Evolutionary conservation across 2,329 filamentous ascomycete genomes (phyloP), one percentile per base, ranked within the genome.

Genomic region (Leptographium galeiforme): DNA sequence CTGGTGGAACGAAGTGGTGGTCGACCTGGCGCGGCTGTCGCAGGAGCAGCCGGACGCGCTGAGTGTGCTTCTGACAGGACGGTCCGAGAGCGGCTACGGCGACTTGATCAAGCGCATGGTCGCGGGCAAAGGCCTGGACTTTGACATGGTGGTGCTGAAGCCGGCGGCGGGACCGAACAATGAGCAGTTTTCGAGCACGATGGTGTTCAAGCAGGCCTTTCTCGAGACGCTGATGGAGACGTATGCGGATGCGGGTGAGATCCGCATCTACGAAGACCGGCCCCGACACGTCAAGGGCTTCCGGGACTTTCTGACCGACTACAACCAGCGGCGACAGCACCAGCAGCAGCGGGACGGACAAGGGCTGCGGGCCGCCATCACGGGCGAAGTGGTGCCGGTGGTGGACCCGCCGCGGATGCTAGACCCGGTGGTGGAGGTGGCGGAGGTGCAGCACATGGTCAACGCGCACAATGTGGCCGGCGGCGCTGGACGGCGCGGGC

Each of bases 1-100:
- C 39, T 96, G 88, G 86, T 98, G 93, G 93, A 97, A 97, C 63
- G 91, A 97, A 64, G 82, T 85, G 61, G 84, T 98, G 55, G 83
- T 81, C 53, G 79, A 89, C 61, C 78, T 97, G 34, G 89, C 94
- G 43, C 76, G 78, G 62, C 72, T 96, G 53, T 90, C 85, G 65
- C 87, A 87, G 73, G 71, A 85, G 63, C 88, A 96, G 64, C 85
- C 88, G 58, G 89, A 94, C 64, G 86, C 87, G 0, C 72, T 97
- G 40, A 88, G 81, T 50, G 84, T 98, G 45, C 78, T 97, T 12
- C 74, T 98, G 57, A 98, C 93, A 1, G 93, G 93, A 32, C 81
- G 93, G 43, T 81, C 82, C 38, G 89, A 96, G 68, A 72, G 74
- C 12, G 81, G 78, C 53, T 97, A 95, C 63, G 74, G 82, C 45